These are phyloP conservation scores for Sugiyamaella mastotermitis DNA, from an alignment of 805 yeast species.

Conservation along the genomic window DNA sequence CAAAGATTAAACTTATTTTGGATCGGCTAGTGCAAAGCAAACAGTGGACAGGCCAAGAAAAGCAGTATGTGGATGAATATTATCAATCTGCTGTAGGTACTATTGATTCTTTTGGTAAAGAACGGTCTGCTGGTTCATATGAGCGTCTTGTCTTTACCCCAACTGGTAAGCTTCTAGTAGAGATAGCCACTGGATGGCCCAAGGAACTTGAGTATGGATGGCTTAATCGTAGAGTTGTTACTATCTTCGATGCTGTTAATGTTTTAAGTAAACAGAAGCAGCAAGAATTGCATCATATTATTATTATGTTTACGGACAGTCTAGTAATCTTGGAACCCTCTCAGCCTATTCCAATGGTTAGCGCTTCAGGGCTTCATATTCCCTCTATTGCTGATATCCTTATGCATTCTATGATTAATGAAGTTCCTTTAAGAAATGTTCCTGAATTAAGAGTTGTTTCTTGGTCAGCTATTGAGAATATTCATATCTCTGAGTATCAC, in stretches of 20 bases:
- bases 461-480: constrained; percentile 59
- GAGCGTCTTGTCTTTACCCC: constrained; percentile 77
- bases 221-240: constrained; percentile 79
- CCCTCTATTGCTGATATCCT: constrained; percentile 72
- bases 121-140: constrained; percentile 40
- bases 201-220: constrained; percentile 80
- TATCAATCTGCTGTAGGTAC: constrained; percentile 54
- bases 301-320: constrained; percentile 78
- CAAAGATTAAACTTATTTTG: constrained; percentile 63
- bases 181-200: constrained; percentile 85
- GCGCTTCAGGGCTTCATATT: constrained; percentile 30
- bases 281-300: constrained; percentile 35
- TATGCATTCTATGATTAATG: constrained; percentile 87
- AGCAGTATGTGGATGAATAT: constrained; percentile 33
- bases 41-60: constrained; percentile 35
- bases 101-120: constrained; percentile 75
- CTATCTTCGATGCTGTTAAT: constrained; percentile 51
- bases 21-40: constrained; percentile 51
- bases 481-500: constrained; percentile 44
- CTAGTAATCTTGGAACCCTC: constrained; percentile 49
- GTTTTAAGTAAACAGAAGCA: constrained; percentile 23
- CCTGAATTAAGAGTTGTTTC: constrained; percentile 64
- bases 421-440: constrained; percentile 57
- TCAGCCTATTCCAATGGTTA: constrained; percentile 40
- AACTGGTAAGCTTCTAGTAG: constrained; percentile 81